Conservation (phyloP, 2,329 filamentous ascomycete species). For the Alternaria alternata region DNA sequence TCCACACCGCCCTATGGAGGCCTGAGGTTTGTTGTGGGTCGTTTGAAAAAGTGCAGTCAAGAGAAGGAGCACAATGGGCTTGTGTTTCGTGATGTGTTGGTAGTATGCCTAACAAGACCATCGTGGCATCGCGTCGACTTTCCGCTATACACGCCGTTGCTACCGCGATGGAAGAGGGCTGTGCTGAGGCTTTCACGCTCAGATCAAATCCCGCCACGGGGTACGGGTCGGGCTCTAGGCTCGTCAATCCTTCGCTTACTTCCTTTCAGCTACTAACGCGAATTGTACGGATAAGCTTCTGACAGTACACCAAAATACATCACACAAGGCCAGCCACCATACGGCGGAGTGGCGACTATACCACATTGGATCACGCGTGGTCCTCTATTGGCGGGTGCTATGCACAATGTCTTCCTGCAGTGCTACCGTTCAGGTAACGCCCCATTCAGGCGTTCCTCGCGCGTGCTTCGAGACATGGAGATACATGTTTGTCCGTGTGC, state of each 20-base stretch:
- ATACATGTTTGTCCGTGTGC: conserved; percentile 12
- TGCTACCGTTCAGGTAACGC: conserved; percentile 16
- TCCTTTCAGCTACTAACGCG: conserved; percentile 22
- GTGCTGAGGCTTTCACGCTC: conserved; percentile 20
- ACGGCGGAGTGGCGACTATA: conserved; percentile 12
- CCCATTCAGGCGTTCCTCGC: conserved; percentile 19
- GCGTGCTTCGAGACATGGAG: conserved; percentile 8
- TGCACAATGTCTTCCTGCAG: conserved; percentile 5
- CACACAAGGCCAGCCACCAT: conserved; percentile 20
- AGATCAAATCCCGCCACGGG: conserved; percentile 17
- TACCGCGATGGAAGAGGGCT: conserved; percentile 10
- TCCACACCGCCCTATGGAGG: not conserved
- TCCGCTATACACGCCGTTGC: conserved; percentile 3
- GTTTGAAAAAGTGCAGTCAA: not conserved
- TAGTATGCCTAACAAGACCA: not conserved
- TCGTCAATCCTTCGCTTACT: conserved; percentile 27
- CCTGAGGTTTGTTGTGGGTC: not conserved
- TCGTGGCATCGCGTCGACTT: conserved; percentile 1
- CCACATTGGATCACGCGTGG: conserved; percentile 9
- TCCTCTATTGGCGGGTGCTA: conserved; percentile 16
- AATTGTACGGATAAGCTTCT: conserved; percentile 26
- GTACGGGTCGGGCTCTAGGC: conserved; percentile 10
- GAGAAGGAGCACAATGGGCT: not conserved
- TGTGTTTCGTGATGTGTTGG: not conserved
- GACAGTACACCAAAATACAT: conserved; percentile 25